phyloP scores from a whole-genome alignment of 495 filamentous ascomycete species.

The Staphylotrichum tortipilum region DNA sequence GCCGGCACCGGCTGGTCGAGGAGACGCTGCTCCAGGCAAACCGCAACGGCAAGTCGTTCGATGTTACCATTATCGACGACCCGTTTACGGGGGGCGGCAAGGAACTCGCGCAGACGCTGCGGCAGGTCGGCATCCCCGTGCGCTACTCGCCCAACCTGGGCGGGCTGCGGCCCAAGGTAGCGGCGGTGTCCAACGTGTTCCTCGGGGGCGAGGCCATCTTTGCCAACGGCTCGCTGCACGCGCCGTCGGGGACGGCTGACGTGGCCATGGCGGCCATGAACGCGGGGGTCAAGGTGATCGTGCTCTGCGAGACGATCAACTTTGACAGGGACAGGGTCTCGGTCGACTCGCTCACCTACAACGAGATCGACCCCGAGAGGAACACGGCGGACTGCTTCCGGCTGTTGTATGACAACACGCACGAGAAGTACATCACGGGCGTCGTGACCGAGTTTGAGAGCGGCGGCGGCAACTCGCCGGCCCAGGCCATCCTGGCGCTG shows the following conservation, averaged over 20 bases:
- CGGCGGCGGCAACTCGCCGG: slow-evolving; percentile 61
- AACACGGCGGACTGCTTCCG: slow-evolving; percentile 58
- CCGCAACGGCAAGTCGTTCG: slow-evolving; percentile 53
- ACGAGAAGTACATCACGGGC: slow-evolving; percentile 78
- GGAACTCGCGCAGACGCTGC: slow-evolving; percentile 59
- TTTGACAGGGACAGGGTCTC: slow-evolving; percentile 79
- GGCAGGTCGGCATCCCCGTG: slow-evolving; percentile 59
- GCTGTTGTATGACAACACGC: slow-evolving; percentile 89
- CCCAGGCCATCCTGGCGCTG: slow-evolving; percentile 63
- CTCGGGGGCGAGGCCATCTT: slow-evolving; percentile 87
- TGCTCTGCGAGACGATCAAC: slow-evolving; percentile 91
- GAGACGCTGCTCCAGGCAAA: slow-evolving; percentile 65
- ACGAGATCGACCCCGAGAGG: slow-evolving; percentile 68
- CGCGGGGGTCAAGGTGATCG: slow-evolving; percentile 68
- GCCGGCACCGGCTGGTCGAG: slow-evolving; percentile 77
- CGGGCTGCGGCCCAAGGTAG: slow-evolving; percentile 61
- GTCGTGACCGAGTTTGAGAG: slow-evolving; percentile 75
- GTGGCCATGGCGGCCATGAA: slow-evolving; percentile 81
- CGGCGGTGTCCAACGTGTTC: slow-evolving; percentile 69
- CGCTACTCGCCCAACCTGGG: slow-evolving; percentile 70
- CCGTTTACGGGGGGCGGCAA: slow-evolving; percentile 67
- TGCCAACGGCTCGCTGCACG: slow-evolving; percentile 81
- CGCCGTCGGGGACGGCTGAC: slow-evolving; percentile 75
- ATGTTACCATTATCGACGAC: slow-evolving; percentile 79
- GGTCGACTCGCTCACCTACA: slow-evolving; percentile 82